phyloP scores from a whole-genome alignment of 805 yeast species.

The Saccharomycopsis oosterbeekiorum region DNA sequence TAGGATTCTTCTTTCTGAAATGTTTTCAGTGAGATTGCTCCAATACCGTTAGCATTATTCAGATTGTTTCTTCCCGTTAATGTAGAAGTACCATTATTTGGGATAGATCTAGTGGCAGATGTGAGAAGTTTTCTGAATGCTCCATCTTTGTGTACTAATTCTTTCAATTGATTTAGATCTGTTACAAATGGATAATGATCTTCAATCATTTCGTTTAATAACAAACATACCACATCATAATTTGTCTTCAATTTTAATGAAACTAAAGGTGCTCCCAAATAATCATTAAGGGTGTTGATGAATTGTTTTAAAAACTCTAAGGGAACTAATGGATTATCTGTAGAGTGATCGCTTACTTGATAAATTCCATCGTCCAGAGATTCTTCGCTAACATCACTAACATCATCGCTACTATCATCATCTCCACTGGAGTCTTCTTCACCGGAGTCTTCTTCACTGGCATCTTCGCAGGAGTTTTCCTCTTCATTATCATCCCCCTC shows the following conservation, averaged over 20 bases:
- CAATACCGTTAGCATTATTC: constrained; percentile 1
- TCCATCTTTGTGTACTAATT: constrained; percentile 56
- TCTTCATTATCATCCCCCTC: constrained; percentile 10
- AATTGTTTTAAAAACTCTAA: constrained; percentile 42
- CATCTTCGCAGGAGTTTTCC: constrained; percentile 13
- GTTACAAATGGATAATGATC: constrained; percentile 65
- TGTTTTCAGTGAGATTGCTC: constrained; percentile 7
- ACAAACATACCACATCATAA: constrained; percentile 56
- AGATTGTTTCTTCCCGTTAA: neutral
- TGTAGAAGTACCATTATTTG: constrained; percentile 12
- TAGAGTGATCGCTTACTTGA: constrained; percentile 19
- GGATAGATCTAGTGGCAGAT: constrained; percentile 26
- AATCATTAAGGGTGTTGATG: constrained; percentile 43
- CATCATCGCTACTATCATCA: neutral
- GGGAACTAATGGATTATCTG: constrained; percentile 43
- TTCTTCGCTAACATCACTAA: neutral
- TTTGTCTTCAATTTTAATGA: constrained; percentile 54
- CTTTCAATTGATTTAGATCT: constrained; percentile 61
- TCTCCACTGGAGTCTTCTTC: constrained; percentile 13
- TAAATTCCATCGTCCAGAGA: neutral
- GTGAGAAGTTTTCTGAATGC: constrained; percentile 43
- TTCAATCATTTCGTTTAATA: constrained; percentile 71
- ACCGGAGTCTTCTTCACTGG: constrained; percentile 19
- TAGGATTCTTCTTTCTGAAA: constrained; percentile 20
- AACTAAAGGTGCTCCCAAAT: constrained; percentile 48